A percentile compares a stretch with the other conserved stretches of the same genome.
Conservation (phyloP, 1,284 basidiomycete genomes). For the Ganoderma resinaceum region DNA sequence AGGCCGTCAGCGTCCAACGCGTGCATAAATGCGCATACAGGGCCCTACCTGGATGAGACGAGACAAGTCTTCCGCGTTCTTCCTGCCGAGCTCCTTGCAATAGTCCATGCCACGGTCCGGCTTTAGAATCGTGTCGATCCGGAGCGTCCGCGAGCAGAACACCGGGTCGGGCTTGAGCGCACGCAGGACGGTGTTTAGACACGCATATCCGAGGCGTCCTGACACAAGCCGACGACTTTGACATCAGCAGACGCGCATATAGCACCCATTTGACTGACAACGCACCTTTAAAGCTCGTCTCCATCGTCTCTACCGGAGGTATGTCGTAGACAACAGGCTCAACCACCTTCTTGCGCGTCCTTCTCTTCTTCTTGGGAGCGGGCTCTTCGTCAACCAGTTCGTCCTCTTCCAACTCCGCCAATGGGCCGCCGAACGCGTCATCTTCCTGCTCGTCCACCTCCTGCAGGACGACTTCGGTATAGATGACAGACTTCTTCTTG, state of each 20-base stretch:
- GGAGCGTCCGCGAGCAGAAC: conserved; percentile 63
- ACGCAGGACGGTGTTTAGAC: conserved; percentile 84
- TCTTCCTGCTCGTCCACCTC: conserved; percentile 16
- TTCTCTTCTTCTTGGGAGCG: conserved; percentile 44
- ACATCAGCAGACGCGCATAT: not conserved
- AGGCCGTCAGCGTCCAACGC: too few species aligned
- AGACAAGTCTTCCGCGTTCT: conserved; percentile 77
- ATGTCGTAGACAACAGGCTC: conserved; percentile 76
- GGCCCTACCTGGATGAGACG: conserved; percentile 59
- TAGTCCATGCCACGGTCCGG: conserved; percentile 74
- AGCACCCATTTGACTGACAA: not conserved
- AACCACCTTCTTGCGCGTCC: conserved; percentile 52
- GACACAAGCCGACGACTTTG: not conserved
- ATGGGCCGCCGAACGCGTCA: conserved; percentile 37
- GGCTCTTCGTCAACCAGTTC: conserved; percentile 28
- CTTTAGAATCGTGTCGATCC: conserved; percentile 82
- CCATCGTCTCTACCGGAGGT: conserved; percentile 66
- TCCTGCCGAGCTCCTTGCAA: conserved; percentile 79
- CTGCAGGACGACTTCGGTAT: conserved; percentile 12
- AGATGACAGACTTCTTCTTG: conserved; percentile 21
- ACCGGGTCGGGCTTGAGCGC: conserved; percentile 71
- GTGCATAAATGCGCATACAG: not conserved
- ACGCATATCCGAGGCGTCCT: conserved; percentile 82
- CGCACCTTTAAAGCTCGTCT: conserved; percentile 71
- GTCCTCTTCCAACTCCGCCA: conserved; percentile 33